Evolutionary conservation across 2,329 filamentous ascomycete species (phyloP).

Genomic region (Thielaviopsis euricoi): DNA sequence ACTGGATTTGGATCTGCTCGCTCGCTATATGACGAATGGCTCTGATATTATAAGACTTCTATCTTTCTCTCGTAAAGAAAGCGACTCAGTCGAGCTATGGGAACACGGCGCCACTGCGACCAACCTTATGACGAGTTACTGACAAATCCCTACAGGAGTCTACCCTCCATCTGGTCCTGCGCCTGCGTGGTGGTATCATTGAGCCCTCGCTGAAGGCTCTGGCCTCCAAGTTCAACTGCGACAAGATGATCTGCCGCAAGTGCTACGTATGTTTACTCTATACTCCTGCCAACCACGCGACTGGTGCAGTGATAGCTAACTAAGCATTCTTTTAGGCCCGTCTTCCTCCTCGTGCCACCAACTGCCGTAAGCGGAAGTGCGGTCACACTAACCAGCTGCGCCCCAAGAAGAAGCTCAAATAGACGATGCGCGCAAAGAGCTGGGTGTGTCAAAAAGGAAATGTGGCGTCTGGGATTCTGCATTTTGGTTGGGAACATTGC

Average conservation of each 20-base stretch:
- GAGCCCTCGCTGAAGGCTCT: conserved; percentile 98
- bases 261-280: conserved; percentile 65
- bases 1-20: neutral
- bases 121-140: neutral
- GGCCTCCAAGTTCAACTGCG: conserved; percentile 99
- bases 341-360: conserved; percentile 95
- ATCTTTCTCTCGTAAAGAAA: neutral
- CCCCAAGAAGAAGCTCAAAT: conserved; percentile 99
- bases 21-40: neutral
- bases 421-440: conserved; percentile 20
- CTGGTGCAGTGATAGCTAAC: neutral
- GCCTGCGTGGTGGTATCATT: conserved; percentile 97
- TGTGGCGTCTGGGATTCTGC: conserved; percentile 26
- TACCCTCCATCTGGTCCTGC: conserved; percentile 94
- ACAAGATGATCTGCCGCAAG: conserved; percentile 99
- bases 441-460: conserved; percentile 18
- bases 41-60: neutral
- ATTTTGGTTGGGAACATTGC: conserved; percentile 12
- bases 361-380: conserved; percentile 99
- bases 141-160: conserved; percentile 50
- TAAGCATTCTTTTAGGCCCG: conserved; percentile 40
- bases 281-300: no score
- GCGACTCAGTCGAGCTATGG: neutral
- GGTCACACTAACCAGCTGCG: conserved; percentile 99
- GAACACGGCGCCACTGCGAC: neutral